These are phyloP conservation scores for Rhodotorula toruloides DNA, from an alignment of 768 basidiomycete species.

Conservation along the genomic window DNA sequence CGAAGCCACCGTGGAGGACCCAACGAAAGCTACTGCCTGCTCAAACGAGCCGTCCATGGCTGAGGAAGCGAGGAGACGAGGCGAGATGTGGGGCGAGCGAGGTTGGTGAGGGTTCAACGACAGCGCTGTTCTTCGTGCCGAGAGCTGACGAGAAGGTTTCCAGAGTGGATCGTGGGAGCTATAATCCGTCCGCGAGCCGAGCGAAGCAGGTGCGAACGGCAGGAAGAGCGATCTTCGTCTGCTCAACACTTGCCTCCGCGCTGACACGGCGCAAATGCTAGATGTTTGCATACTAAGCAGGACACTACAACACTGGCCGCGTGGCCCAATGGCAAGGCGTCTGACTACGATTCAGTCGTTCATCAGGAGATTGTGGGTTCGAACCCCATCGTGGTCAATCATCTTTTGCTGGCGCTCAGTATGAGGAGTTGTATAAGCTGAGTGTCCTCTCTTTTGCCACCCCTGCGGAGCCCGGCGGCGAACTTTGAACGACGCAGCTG, in stretches of 20 bases:
- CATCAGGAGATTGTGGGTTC: conserved; percentile 16
- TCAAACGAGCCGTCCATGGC: neutral
- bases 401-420: neutral
- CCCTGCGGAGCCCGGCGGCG: too few relatives aligned
- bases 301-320: neutral
- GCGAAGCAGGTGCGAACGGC: too few relatives aligned
- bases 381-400: conserved; percentile 14
- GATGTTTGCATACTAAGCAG: neutral
- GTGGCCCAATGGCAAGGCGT: conserved; percentile 20
- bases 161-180: too few relatives aligned
- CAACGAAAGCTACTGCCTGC: conserved; percentile 11
- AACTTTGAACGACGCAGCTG: too few relatives aligned
- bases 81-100: neutral
- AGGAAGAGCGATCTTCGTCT: too few relatives aligned
- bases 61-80: neutral
- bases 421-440: too few relatives aligned
- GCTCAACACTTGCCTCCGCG: too few relatives aligned
- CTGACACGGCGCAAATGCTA: neutral
- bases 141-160: too few relatives aligned
- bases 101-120: neutral
- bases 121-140: neutral
- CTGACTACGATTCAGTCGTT: neutral
- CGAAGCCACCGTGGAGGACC: neutral
- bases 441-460: too few relatives aligned
- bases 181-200: too few relatives aligned